Base-by-base conservation (phyloP, 140 eudicot species). In the Ambrosia hybrid region DNA sequence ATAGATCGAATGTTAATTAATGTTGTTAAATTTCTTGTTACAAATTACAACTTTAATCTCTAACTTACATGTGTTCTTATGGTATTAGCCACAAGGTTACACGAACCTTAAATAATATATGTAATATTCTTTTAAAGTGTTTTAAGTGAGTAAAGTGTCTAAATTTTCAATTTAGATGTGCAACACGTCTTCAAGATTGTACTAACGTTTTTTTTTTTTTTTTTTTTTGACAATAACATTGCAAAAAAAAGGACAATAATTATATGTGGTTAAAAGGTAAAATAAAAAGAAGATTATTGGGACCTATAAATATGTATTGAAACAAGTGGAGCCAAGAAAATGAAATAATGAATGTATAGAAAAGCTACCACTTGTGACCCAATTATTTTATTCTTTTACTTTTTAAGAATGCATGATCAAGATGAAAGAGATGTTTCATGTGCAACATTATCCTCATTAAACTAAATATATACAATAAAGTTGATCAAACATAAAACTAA, bases 261-360 rank as follows among this genome's bases (percentile, higher is more conserved):
- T n/a, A 39, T 67, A 68, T 60, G 33, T 34, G 10, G 33, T 67
- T 36, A 41, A 38, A 74, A 65, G 4, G 38, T 6, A 9, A 37
- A 48, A 51, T n/a, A 15, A 73, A 48, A 61, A 34, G 36, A 39
- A 51, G 63, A 10, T 62, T 48, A 62, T 73, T 52, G 80, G 48
- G 75, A 58, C 65, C 53, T 68, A 64, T 51, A 46, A 46, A 71
- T 56, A 39, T 39, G 45, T 39, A 14, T 13, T 15, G 65, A 36
- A 68, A 51, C 63, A 37, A 46, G 81, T 76, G 81, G 81, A 76
- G 71, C 81, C 64, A 5, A 56, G 56, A 51, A 67, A 66, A 43
- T 30, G 26, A 59, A 68, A 51, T 57, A 66, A 43, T 30, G 26
- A 59, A 68, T 45, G 45, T 26, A 58, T 57, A 39, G 7, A 57